These are phyloP conservation scores for Eremochloa ophiuroides DNA, from an alignment of 176 grass and related monocot species.

Conservation along the genomic window DNA sequence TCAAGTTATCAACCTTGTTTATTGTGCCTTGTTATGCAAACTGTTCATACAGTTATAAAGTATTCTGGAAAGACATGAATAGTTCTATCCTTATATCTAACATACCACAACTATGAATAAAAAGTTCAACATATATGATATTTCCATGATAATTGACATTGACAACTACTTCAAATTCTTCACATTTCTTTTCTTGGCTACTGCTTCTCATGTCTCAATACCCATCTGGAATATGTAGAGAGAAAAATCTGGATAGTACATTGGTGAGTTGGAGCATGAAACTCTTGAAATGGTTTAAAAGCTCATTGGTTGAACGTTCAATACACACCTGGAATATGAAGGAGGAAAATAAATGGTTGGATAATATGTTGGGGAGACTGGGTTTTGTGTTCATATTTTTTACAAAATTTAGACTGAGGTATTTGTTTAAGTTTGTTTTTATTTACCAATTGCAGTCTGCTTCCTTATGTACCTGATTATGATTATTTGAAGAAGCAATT, in stretches of 20 bases:
- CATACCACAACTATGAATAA: background rate
- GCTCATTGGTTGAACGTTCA: background rate
- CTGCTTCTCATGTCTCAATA: background rate
- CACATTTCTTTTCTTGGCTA: background rate
- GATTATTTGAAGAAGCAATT: constrained; percentile 7
- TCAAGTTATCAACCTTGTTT: constrained; percentile 10
- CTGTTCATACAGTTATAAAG: background rate
- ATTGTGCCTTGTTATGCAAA: background rate
- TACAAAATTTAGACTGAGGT: background rate
- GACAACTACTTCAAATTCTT: background rate
- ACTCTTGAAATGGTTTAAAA: background rate
- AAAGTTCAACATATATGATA: background rate
- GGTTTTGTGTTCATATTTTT: background rate
- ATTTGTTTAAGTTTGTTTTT: background rate
- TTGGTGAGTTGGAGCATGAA: background rate
- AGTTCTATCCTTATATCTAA: background rate
- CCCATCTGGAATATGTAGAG: no score
- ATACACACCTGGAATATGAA: background rate
- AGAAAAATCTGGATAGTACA: background rate
- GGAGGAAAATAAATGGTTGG: background rate
- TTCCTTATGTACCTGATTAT: background rate
- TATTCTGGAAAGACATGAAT: background rate
- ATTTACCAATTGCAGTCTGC: background rate
- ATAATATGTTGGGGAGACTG: background rate
- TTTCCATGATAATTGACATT: background rate